Evolutionary conservation across 225 moss, liverwort and hornwort genomes (phyloP).

Genomic region (Sphagnum tenellum): DNA sequence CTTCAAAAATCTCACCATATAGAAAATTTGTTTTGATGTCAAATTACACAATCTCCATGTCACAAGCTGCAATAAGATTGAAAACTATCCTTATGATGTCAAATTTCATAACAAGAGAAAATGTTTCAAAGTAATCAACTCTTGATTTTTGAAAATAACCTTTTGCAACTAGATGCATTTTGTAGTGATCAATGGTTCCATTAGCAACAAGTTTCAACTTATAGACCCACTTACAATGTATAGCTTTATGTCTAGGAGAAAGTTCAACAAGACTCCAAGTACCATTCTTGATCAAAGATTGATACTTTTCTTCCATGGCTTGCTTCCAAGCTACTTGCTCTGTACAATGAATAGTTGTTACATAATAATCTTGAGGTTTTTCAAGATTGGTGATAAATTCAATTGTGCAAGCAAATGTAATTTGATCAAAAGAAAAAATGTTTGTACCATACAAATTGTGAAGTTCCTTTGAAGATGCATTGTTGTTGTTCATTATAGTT

Average conservation of each 20-base stretch:
- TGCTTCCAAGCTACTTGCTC: neutral
- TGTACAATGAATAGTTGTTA: too few relatives aligned
- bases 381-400: too few relatives aligned
- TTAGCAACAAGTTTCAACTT: neutral
- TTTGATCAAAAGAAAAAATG: too few relatives aligned
- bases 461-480: too few relatives aligned
- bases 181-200: neutral
- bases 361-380: too few relatives aligned
- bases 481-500: too few relatives aligned
- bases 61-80: neutral
- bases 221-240: neutral
- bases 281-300: neutral
- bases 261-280: neutral
- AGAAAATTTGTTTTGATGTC: neutral
- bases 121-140: conserved; percentile 1
- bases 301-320: neutral
- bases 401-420: too few relatives aligned
- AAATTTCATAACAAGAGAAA: neutral
- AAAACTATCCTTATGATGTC: conserved; percentile 3
- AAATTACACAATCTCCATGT: neutral
- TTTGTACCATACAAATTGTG: too few relatives aligned
- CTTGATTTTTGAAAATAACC: neutral
- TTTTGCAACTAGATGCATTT: neutral
- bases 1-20: neutral
- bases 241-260: neutral